phyloP scores from a whole-genome alignment of 805 yeast genomes.

The Geotrichum ghanense region DNA sequence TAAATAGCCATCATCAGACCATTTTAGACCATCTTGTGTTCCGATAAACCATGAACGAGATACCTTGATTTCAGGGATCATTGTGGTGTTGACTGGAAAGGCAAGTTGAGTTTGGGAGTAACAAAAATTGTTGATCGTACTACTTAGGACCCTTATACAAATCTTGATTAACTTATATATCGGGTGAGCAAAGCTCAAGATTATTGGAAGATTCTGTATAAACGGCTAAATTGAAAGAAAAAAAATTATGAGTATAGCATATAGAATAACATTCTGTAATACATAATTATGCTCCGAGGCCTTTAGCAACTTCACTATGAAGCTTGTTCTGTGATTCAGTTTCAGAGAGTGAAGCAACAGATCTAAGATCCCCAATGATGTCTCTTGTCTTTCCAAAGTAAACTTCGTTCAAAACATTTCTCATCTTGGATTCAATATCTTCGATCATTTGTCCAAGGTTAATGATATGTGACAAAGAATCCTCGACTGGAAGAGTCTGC shows the following conservation, averaged over 20 bases:
- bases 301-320: conserved; percentile 33
- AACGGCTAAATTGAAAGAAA: too few species aligned
- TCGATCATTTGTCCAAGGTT: conserved; percentile 81
- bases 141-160: too few species aligned
- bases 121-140: too few species aligned
- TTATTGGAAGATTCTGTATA: too few species aligned
- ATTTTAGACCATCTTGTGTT: conserved; percentile 11
- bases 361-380: conserved; percentile 61
- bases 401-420: conserved; percentile 83
- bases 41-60: conserved; percentile 3
- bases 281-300: conserved; percentile 14
- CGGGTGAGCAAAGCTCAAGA: too few species aligned
- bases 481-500: conserved; percentile 34
- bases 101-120: too few species aligned
- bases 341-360: conserved; percentile 26
- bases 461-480: conserved; percentile 61
- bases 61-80: conserved; percentile 6
- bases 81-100: background rate
- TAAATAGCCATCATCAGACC: conserved; percentile 17
- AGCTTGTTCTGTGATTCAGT: conserved; percentile 28
- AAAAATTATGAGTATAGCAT: too few species aligned
- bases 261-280: background rate
- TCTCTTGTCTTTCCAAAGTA: conserved; percentile 93
- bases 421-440: conserved; percentile 75
- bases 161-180: too few species aligned